Conservation (phyloP, 2,329 filamentous ascomycete genomes). For the Botrytis medusae region DNA sequence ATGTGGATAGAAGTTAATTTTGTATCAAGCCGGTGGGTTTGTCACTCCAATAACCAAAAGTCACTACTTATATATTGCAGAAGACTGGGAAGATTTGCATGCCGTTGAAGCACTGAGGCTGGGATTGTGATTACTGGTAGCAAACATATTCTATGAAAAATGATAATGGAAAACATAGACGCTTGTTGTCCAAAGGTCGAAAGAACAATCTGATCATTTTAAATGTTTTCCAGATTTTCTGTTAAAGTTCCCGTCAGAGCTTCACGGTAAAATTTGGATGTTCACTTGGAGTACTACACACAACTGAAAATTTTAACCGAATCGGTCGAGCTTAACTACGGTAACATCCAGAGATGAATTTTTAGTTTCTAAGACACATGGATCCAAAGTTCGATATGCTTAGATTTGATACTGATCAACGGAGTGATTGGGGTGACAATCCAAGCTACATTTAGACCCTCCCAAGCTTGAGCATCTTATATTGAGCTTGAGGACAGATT, state of each 20-base stretch:
- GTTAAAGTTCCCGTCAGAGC: not conserved
- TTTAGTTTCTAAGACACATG: no score
- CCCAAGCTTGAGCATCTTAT: not conserved
- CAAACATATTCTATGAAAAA: not conserved
- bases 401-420: not conserved
- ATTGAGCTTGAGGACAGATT: not conserved
- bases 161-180: not conserved
- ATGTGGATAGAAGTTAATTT: no score
- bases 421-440: not conserved
- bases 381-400: not conserved
- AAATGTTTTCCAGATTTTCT: not conserved
- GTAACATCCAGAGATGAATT: not conserved
- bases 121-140: not conserved
- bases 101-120: not conserved
- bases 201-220: not conserved
- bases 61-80: not conserved
- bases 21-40: not conserved
- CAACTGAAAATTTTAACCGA: not conserved
- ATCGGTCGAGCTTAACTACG: not conserved
- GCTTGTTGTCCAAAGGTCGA: not conserved
- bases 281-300: not conserved
- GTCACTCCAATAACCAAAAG: not conserved
- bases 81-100: not conserved
- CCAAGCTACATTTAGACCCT: not conserved
- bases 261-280: not conserved